These are phyloP conservation scores for Vigna radiata DNA, from an alignment of 306 rosid species.

Conservation along the genomic window DNA sequence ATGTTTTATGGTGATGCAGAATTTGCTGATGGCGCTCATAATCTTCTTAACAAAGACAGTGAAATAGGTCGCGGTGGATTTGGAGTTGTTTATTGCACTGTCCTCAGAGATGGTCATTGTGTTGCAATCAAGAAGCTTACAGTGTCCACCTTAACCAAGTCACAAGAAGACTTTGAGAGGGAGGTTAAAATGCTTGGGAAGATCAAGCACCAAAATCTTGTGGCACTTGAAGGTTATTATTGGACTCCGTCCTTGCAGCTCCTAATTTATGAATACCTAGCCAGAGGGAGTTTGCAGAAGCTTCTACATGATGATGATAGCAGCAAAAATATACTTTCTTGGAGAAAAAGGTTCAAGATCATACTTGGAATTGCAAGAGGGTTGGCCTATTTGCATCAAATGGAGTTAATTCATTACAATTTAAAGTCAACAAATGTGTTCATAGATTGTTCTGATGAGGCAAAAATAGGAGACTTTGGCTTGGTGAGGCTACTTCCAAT, in stretches of 20 bases:
- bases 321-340: constrained; percentile 56
- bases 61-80: constrained; percentile 97
- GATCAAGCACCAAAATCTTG: constrained; percentile 83
- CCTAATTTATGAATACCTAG: constrained; percentile 72
- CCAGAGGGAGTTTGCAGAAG: constrained; percentile 79
- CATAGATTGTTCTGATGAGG: constrained; percentile 66
- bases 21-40: constrained; percentile 68
- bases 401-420: constrained; percentile 79
- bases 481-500: constrained; percentile 81
- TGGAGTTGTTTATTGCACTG: constrained; percentile 78
- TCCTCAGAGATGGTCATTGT: constrained; percentile 70
- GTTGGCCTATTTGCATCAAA: constrained; percentile 79
- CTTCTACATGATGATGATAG: constrained; percentile 72
- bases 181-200: constrained; percentile 77
- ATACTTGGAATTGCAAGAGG: constrained; percentile 96
- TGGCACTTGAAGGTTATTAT: constrained; percentile 82
- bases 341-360: constrained; percentile 82
- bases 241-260: constrained; percentile 90
- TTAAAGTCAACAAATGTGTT: constrained; percentile 82
- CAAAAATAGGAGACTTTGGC: constrained; percentile 85
- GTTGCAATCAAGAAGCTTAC: constrained; percentile 92
- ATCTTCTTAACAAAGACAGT: constrained; percentile 79
- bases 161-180: constrained; percentile 75
- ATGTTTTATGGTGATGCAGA: constrained; percentile 90
- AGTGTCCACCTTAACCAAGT: constrained; percentile 70